Evolutionary conservation across 148 eudicot species (phyloP).

Genomic region (Rhododendron mucronatum): DNA sequence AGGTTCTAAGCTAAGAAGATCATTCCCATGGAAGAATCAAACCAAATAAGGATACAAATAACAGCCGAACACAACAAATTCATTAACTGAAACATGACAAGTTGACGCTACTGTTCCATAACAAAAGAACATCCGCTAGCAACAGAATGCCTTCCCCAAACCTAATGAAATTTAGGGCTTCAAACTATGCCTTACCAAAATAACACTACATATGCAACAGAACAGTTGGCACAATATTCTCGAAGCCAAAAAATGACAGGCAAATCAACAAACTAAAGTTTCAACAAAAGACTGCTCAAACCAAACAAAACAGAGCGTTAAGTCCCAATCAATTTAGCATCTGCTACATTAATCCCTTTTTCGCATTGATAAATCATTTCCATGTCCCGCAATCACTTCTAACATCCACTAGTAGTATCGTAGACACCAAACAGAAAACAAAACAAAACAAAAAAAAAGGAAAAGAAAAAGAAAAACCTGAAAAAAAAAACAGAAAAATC

Average conservation of each 20-base stretch:
- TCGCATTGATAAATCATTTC: slow-evolving; percentile 3
- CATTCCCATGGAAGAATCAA: neutral
- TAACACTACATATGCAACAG: neutral
- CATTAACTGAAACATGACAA: neutral
- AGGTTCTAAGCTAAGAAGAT: neutral
- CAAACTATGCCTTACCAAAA: neutral
- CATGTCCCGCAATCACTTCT: neutral
- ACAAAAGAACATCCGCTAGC: neutral
- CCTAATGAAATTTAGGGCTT: neutral
- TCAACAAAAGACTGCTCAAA: neutral
- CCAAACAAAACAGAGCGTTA: neutral
- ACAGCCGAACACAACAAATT: neutral
- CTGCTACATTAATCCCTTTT: neutral
- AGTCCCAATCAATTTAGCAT: neutral
- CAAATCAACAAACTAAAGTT: slow-evolving; percentile 1
- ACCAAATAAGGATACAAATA: neutral
- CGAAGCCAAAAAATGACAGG: neutral
- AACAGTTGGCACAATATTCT: neutral
- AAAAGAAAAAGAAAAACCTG: neutral
- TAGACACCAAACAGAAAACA: neutral
- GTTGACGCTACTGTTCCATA: neutral
- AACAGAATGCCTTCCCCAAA: neutral
- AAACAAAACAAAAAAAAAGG: neutral
- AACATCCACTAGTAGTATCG: neutral
- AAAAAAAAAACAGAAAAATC: neutral